Base-by-base conservation (phyloP, 1,139 yeast species). In the Hanseniaspora sp. region DNA sequence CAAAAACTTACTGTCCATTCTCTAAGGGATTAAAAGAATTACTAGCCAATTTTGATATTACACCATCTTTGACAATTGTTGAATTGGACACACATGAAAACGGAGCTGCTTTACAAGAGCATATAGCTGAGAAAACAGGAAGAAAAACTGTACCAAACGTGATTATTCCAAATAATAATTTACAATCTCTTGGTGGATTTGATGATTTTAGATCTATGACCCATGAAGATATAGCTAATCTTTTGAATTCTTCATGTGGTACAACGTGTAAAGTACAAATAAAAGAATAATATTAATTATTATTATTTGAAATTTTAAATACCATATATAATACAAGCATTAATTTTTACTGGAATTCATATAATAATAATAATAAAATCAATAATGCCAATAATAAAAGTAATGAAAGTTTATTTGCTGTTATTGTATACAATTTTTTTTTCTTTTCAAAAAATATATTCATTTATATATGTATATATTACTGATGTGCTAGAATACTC, bases 81-180 rank as follows among this genome's bases (percentile, higher is more conserved):
- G 97, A 92, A 65, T 74, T 92, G 55, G 97, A 92, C 68, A 74
- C 73, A 63, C 95, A 88, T 66, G 74, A 76, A 48, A 76, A 81
- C 62, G 92, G 92, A 1, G 65, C 68, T 13, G 78, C 74, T 56
- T 71, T 84, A 58, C 92, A 83, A 65, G 74, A 70, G 15, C 79
- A 79, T 65, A 72, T 84, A 55, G 79, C 73, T 12, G 71, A 73
- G 49, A 68, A 74, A 51, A 74, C 85, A 2, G 84, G 83, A 3
- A 74, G 92, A 63, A 67, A 64, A 23, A 83, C 92, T 0, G 94
- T 84, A 5, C 94, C 94, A 33, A 84, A 84, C 61, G 74, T 84
- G 18, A 69, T 83, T 52, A 72, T 84, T 54, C 54, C 54, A n/a
- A 18, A 29, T 7, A 83, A 83, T 47, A 78, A 79, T 1, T 15